Conservation (phyloP, 768 basidiomycete genomes). For the Panaeolus papilionaceus region DNA sequence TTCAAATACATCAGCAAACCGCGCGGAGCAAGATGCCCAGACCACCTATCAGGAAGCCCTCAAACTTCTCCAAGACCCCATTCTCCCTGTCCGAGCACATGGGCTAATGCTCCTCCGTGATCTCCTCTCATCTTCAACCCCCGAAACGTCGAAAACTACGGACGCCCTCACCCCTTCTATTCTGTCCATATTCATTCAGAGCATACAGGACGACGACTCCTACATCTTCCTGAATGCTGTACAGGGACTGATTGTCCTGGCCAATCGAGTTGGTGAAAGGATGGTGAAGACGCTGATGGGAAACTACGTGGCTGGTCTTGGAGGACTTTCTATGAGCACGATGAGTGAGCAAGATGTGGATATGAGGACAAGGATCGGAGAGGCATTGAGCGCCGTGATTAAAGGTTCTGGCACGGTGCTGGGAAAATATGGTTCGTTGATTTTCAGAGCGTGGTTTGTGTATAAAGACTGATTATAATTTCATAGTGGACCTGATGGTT, state of each 20-base stretch:
- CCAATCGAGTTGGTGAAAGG: slow-evolving; percentile 76
- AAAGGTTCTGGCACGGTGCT: slow-evolving; percentile 74
- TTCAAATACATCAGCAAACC: slow-evolving; percentile 23
- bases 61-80: slow-evolving; percentile 87
- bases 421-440: slow-evolving; percentile 64
- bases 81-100: slow-evolving; percentile 93
- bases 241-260: slow-evolving; percentile 88
- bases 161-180: slow-evolving; percentile 74
- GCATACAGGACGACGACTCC: slow-evolving; percentile 91
- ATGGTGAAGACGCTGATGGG: slow-evolving; percentile 71
- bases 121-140: slow-evolving; percentile 57
- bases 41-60: slow-evolving; percentile 87
- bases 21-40: slow-evolving; percentile 52
- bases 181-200: slow-evolving; percentile 84
- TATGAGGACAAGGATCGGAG: slow-evolving; percentile 76
- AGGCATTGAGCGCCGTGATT: slow-evolving; percentile 83
- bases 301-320: slow-evolving; percentile 63
- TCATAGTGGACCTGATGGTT: slow-evolving; percentile 69
- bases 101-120: slow-evolving; percentile 85
- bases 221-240: slow-evolving; percentile 94
- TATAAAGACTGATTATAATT: slow-evolving; percentile 12
- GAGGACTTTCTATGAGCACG: slow-evolving; percentile 52
- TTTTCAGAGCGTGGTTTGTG: not conserved
- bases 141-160: slow-evolving; percentile 29
- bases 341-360: slow-evolving; percentile 73